phyloP scores from a whole-genome alignment of 2,329 filamentous ascomycete genomes.

The Sclerotinia borealis region DNA sequence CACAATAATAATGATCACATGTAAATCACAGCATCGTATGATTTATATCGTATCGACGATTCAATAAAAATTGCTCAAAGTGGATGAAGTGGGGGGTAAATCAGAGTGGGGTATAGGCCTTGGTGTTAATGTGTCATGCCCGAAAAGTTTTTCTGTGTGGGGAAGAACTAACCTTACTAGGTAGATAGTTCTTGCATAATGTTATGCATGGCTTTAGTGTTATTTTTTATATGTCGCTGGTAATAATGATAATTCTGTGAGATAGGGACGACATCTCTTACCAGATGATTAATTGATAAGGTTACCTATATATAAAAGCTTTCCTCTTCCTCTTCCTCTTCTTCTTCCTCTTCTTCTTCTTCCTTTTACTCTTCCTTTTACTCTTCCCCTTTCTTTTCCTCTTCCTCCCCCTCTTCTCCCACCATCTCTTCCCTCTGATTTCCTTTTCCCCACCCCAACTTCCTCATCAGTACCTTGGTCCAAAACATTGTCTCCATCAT shows the following conservation, averaged over 20 bases:
- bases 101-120: background rate
- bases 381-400: too few relatives aligned
- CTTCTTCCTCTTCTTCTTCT: background rate
- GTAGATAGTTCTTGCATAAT: background rate
- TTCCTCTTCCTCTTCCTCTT: background rate
- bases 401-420: background rate
- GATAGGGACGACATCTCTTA: too few relatives aligned
- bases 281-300: too few relatives aligned
- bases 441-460: constrained; percentile 10
- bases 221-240: background rate
- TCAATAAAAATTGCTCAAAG: background rate
- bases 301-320: too few relatives aligned
- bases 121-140: too few relatives aligned
- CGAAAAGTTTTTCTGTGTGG: background rate
- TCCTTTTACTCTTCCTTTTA: too few relatives aligned
- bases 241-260: background rate
- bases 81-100: background rate
- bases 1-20: too few relatives aligned
- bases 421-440: background rate
- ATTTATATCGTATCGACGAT: background rate
- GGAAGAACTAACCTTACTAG: background rate
- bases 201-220: background rate
- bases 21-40: too few relatives aligned
- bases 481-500: constrained; percentile 14
- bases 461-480: background rate